A percentile compares a stretch with the other conserved stretches of the same genome.
phyloP scores from a whole-genome alignment of 2,329 filamentous ascomycete genomes.

The Cladosporium sp. region DNA sequence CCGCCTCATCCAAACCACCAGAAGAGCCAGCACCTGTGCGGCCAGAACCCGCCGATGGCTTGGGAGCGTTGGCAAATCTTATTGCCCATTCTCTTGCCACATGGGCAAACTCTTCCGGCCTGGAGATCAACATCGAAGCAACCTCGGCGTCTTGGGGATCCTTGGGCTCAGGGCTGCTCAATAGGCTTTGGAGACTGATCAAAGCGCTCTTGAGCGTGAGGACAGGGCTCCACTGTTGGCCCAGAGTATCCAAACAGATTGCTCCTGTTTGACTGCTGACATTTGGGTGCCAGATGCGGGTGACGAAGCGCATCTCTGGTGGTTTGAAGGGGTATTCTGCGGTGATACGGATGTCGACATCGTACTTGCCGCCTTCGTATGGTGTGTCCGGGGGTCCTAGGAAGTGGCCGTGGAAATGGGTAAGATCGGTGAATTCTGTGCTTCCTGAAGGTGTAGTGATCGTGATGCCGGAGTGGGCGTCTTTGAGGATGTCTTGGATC shows the following conservation, averaged over 20 bases:
- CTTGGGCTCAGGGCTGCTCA: conserved; percentile 90
- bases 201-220: conserved; percentile 95
- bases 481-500: conserved; percentile 71
- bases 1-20: conserved; percentile 36
- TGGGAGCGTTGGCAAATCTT: conserved; percentile 75
- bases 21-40: conserved; percentile 33
- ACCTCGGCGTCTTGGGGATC: conserved; percentile 97
- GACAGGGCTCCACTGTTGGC: conserved; percentile 89
- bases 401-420: conserved; percentile 81
- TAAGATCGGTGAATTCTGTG: conserved; percentile 68
- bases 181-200: conserved; percentile 87
- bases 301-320: conserved; percentile 86
- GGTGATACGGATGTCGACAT: conserved; percentile 84
- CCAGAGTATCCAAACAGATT: conserved; percentile 93
- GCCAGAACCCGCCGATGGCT: conserved; percentile 54
- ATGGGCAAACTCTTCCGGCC: conserved; percentile 75
- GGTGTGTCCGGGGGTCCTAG: conserved; percentile 87
- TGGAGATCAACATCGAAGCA: conserved; percentile 80
- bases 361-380: conserved; percentile 82
- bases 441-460: conserved; percentile 51
- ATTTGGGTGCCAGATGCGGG: conserved; percentile 96
- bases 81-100: conserved; percentile 91
- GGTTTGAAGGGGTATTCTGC: conserved; percentile 91
- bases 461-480: conserved; percentile 75
- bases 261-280: conserved; percentile 79